phyloP scores from a whole-genome alignment of 225 moss, liverwort and hornwort genomes.

The Asterella californica region DNA sequence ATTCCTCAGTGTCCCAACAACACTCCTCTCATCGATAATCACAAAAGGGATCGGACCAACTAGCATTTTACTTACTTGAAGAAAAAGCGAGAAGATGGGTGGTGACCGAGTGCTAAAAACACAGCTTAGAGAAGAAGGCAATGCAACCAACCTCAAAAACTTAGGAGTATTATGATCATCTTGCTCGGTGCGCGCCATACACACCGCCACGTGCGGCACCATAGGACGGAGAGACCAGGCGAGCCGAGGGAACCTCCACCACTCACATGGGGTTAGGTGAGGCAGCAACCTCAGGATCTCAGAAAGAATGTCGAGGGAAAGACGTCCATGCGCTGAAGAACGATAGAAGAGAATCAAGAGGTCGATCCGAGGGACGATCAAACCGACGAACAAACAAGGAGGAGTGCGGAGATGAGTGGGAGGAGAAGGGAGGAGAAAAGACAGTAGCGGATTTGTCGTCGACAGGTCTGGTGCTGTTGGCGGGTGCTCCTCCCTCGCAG shows the following conservation, averaged over 20 bases:
- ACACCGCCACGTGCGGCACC: background rate
- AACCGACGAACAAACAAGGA: background rate
- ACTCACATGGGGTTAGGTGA: background rate
- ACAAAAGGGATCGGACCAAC: background rate
- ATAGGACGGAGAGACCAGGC: background rate
- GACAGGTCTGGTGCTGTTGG: background rate
- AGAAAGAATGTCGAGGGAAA: background rate
- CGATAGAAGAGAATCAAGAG: background rate
- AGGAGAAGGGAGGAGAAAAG: background rate
- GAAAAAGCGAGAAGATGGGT: background rate
- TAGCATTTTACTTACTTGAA: background rate
- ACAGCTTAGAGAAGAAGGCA: background rate
- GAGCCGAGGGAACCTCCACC: background rate
- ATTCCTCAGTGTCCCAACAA: background rate
- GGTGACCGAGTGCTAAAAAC: background rate
- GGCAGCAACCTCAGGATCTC: background rate
- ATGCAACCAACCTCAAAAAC: conserved; percentile 2
- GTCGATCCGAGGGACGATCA: background rate
- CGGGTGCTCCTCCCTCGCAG: background rate
- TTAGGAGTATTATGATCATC: background rate
- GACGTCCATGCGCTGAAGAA: background rate
- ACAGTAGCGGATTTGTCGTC: background rate
- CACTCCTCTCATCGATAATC: background rate
- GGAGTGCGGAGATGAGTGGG: background rate
- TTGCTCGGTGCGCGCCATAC: background rate